Percentiles rank a stretch among this genome's conserved stretches.
Conservation (phyloP, 306 rosid genomes). For the Vigna unguiculata region DNA sequence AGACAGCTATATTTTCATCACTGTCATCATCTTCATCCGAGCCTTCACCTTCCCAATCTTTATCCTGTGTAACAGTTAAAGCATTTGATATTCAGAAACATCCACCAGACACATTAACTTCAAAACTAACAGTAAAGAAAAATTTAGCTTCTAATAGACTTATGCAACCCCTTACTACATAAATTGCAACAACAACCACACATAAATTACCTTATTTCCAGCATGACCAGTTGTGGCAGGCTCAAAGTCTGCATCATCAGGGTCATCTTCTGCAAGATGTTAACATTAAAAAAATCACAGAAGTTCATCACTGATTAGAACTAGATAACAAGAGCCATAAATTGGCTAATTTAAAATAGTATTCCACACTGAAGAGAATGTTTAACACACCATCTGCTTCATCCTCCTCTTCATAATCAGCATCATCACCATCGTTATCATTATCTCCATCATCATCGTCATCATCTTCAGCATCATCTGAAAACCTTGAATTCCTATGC, state of each 20-base stretch:
- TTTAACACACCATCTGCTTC: slow-evolving; percentile 77
- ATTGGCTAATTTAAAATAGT: slow-evolving; percentile 29
- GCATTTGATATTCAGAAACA: slow-evolving; percentile 42
- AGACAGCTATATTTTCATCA: slow-evolving; percentile 69
- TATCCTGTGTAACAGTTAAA: slow-evolving; percentile 64
- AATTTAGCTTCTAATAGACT: slow-evolving; percentile 24
- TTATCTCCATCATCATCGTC: slow-evolving; percentile 56
- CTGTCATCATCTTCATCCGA: slow-evolving; percentile 80
- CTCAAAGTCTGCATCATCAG: slow-evolving; percentile 94
- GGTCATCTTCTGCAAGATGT: slow-evolving; percentile 89
- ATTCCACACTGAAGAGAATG: slow-evolving; percentile 37
- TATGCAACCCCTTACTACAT: slow-evolving; percentile 13
- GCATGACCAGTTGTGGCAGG: slow-evolving; percentile 71
- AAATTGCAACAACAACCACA: slow-evolving; percentile 28
- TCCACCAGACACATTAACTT: slow-evolving; percentile 25
- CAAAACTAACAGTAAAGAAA: slow-evolving; percentile 35
- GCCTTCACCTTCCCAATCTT: slow-evolving; percentile 88
- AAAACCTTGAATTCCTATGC: slow-evolving; percentile 66
- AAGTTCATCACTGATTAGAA: slow-evolving; percentile 29
- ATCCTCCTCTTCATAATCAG: slow-evolving; percentile 94
- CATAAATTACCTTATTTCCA: slow-evolving; percentile 68
- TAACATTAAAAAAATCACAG: slow-evolving; percentile 17
- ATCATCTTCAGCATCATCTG: slow-evolving; percentile 54
- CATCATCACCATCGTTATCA: slow-evolving; percentile 65
- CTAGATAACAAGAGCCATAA: slow-evolving; percentile 3